Percentiles rank a stretch among this genome's conserved stretches.
Evolutionary conservation across 768 basidiomycete species (phyloP).

Genomic region (Russula emetica): DNA sequence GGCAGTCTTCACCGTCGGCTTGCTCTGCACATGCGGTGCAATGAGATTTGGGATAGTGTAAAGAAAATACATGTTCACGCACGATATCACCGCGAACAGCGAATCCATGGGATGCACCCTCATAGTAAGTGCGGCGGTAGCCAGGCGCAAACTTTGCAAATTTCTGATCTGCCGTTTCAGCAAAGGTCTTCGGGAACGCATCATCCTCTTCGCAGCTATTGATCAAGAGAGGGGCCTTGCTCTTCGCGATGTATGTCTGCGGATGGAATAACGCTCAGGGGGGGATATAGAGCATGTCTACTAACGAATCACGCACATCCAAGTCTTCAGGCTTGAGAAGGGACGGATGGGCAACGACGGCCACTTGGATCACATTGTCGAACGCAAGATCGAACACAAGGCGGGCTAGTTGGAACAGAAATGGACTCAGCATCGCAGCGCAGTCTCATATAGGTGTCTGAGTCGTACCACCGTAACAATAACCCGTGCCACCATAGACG

Average conservation of each 20-base stretch:
- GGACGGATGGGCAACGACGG: slow-evolving; percentile 47
- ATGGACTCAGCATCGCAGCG: background rate
- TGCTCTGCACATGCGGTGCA: slow-evolving; percentile 27
- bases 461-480: slow-evolving; percentile 31
- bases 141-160: slow-evolving; percentile 39
- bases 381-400: slow-evolving; percentile 39
- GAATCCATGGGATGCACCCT: slow-evolving; percentile 46
- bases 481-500: slow-evolving; percentile 33
- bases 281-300: background rate
- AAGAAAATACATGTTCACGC: background rate
- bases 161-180: slow-evolving; percentile 38
- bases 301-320: slow-evolving; percentile 32
- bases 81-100: slow-evolving; percentile 38
- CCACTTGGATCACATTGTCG: slow-evolving; percentile 39
- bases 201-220: slow-evolving; percentile 40
- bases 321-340: slow-evolving; percentile 40
- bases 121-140: slow-evolving; percentile 37
- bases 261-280: background rate
- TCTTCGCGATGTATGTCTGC: slow-evolving; percentile 35
- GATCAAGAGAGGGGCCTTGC: slow-evolving; percentile 42
- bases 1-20: slow-evolving; percentile 35
- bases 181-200: slow-evolving; percentile 33
- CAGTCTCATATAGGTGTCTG: background rate
- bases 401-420: slow-evolving; percentile 9
- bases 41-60: slow-evolving; percentile 12